phyloP scores from a whole-genome alignment of 2,329 filamentous ascomycete species.

The Coniella vitis region DNA sequence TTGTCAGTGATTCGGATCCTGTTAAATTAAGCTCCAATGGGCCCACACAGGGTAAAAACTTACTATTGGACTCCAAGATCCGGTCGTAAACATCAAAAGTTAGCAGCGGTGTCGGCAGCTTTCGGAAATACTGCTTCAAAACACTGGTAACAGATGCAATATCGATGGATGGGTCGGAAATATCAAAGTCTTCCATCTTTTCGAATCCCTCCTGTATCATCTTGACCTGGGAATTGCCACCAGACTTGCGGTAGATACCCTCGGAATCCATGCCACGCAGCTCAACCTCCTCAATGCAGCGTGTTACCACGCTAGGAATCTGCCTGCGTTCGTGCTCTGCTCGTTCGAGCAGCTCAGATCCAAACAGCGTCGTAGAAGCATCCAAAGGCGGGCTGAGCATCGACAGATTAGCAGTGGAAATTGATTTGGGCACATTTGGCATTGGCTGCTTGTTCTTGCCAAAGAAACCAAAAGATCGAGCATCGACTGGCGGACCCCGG shows the following conservation, averaged over 20 bases:
- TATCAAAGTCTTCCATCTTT: conserved; percentile 76
- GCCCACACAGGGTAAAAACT: conserved; percentile 27
- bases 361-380: conserved; percentile 63
- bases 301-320: conserved; percentile 83
- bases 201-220: conserved; percentile 88
- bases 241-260: conserved; percentile 96
- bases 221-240: conserved; percentile 86
- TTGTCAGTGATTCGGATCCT: background rate
- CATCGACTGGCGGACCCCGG: conserved; percentile 26
- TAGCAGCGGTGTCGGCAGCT: conserved; percentile 79
- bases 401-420: conserved; percentile 35
- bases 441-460: conserved; percentile 36
- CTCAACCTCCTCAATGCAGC: conserved; percentile 96
- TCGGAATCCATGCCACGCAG: conserved; percentile 94
- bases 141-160: conserved; percentile 95
- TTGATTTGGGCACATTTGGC: conserved; percentile 44
- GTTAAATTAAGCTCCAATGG: no score
- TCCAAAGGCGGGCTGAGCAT: conserved; percentile 35
- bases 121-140: conserved; percentile 95
- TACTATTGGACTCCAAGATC: conserved; percentile 73
- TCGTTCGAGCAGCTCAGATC: conserved; percentile 79
- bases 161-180: conserved; percentile 87
- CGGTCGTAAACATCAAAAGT: conserved; percentile 90
- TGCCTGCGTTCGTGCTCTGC: conserved; percentile 83
- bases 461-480: conserved; percentile 68